Conservation (phyloP, 2,329 filamentous ascomycete species). For the Colletotrichum gloeosporioides region DNA sequence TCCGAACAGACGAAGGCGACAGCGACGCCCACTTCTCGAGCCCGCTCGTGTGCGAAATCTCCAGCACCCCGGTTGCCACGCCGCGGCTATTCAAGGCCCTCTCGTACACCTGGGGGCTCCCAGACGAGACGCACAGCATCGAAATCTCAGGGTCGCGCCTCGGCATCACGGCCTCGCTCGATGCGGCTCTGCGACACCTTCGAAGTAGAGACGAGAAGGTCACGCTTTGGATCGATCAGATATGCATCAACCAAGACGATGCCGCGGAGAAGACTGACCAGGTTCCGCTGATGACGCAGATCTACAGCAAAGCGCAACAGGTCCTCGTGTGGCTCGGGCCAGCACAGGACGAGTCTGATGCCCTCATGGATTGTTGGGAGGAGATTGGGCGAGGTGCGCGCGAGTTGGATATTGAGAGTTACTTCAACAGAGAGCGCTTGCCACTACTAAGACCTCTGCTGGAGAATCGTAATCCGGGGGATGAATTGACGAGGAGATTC, state of each 20-base stretch:
- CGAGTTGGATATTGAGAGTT: conserved; percentile 21
- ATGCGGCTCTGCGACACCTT: conserved; percentile 10
- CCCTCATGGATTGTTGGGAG: conserved; percentile 17
- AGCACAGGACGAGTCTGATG: conserved; percentile 10
- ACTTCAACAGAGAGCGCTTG: background rate
- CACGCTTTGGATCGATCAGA: conserved; percentile 43
- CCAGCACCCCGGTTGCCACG: background rate
- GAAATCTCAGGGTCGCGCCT: background rate
- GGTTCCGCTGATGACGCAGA: conserved; percentile 42
- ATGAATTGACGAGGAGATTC: conserved; percentile 26
- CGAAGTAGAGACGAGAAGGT: background rate
- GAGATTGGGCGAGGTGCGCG: conserved; percentile 31
- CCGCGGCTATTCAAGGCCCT: conserved; percentile 26
- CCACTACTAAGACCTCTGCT: background rate
- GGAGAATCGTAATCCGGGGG: background rate
- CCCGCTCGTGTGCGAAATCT: conserved; percentile 4
- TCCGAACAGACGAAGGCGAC: background rate
- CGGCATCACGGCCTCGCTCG: conserved; percentile 18
- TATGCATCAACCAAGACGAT: conserved; percentile 46
- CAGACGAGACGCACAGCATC: background rate
- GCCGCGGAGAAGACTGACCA: conserved; percentile 38
- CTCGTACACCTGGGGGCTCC: conserved; percentile 30
- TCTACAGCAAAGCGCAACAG: conserved; percentile 37
- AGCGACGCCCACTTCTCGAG: background rate
- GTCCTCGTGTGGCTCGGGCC: conserved; percentile 41